Evolutionary conservation across 2,329 filamentous ascomycete genomes (phyloP), one percentile per base, ranked within the genome.

Genomic region (Bipolaris zeicola): DNA sequence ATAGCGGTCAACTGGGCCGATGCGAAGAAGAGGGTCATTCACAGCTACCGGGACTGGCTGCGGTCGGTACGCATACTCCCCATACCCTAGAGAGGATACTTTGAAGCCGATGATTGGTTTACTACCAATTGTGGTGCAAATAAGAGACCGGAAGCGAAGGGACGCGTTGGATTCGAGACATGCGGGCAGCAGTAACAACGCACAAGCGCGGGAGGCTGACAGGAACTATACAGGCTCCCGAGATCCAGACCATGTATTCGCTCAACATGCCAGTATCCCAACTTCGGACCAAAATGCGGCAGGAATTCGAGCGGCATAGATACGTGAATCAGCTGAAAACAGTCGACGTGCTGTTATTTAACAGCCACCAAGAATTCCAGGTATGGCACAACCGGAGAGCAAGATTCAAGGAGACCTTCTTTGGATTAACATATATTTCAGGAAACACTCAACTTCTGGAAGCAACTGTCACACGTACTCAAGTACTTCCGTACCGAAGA

Each of bases 371-470:
- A 67, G 95, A 99, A 78, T 98, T 89, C 76, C 95, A 99, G 90
- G 93, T 96, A 74, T 61, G 76, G 26, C 26, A 18, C 14, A 38
- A 26, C 11, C 6, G n/a, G 16, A 38, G 34, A 22, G 14, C 20
- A 36, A 13, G 34, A 28, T 26, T 16, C 13, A 33, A 22, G 36
- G 31, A 37, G 2, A n/a, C 16, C 10, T 18, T n/a, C 36, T 14
- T 11, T 16, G 16, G 36, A 39, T 55, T 62, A 16, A 52, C 50
- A 39, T 49, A 44, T 14, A 20, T 5, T 26, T 55, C 68, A 97
- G 93, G 95, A 99, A 84, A 99, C 91, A 51, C 87, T 99, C 83
- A 99, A 99, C 82, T 99, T 90, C 84, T 99, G 95, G 95, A 96
- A 97, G 81, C 95, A 99, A 80, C 84, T 93, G 61, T 90, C 90